Percentiles rank a stretch among this genome's conserved stretches.
Evolutionary conservation across 352 stramenopile species (phyloP).

Genomic region (Phytophthora vignae): DNA sequence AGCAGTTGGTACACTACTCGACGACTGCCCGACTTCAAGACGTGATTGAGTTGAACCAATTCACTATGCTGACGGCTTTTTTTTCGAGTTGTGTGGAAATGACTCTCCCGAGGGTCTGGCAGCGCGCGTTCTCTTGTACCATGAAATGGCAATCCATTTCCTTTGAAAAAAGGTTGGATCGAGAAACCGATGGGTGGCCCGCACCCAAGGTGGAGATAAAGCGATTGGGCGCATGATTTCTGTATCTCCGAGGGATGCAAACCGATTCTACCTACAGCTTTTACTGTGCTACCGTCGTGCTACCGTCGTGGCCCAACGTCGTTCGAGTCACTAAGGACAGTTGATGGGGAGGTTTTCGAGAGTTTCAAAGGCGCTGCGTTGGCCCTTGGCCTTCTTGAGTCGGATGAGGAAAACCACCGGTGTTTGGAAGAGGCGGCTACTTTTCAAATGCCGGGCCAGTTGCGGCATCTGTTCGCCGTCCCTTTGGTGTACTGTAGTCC

Average conservation of each 20-base stretch:
- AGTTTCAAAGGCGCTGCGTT: neutral
- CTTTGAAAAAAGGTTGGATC: slow-evolving; percentile 2
- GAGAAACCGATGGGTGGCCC: neutral
- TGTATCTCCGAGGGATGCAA: neutral
- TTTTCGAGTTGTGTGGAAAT: neutral
- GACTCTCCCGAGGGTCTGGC: neutral
- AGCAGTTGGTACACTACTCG: neutral
- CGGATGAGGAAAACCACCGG: slow-evolving; percentile 7
- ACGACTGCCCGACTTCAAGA: neutral
- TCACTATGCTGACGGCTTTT: neutral
- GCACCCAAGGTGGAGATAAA: neutral
- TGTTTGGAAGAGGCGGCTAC: slow-evolving; percentile 2
- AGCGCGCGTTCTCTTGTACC: neutral
- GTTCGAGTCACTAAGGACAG: slow-evolving; percentile 1
- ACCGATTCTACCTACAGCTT: slow-evolving; percentile 3
- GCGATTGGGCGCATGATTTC: slow-evolving; percentile 15
- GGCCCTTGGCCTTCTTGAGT: neutral
- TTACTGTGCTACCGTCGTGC: too few species aligned
- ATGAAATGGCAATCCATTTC: slow-evolving; percentile 13
- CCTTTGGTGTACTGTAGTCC: slow-evolving; percentile 9
- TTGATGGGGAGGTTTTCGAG: neutral
- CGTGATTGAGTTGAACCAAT: neutral
- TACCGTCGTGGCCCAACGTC: neutral
- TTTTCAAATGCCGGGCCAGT: slow-evolving; percentile 12
- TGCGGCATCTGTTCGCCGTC: slow-evolving; percentile 12